Evolutionary conservation across 495 filamentous ascomycete genomes (phyloP), one percentile per base, ranked within the genome.

Genomic region (Hypoxylon trugodes): DNA sequence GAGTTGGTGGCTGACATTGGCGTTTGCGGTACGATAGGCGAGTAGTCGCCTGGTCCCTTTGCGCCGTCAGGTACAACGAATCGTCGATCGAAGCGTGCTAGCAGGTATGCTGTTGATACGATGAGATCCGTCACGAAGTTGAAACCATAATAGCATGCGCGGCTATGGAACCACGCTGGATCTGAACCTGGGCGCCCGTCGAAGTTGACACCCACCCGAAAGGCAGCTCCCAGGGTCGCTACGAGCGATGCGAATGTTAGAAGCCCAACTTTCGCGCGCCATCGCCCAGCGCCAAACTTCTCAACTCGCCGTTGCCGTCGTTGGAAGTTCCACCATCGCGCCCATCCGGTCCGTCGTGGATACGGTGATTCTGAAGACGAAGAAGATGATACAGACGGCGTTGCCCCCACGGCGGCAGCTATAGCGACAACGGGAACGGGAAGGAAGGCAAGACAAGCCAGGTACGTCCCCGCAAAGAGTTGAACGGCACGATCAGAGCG

Each of bases 61-160:
- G 71, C 73, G 19, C 78, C 79, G 54, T 81, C 74, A 0, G 89
- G 88, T n/a, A 96, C 78, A 59, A 84, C 77, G 71, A 96, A 96
- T 4, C 87, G 82, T 56, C 79, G 79, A 65, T 97, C 92, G 26
- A 94, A 83, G 18, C 91, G 81, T 3, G 76, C 76, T 4, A 89
- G 61, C 1, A 86, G 80, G 70, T 89, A 93, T 2, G 87, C 61
- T 6, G 74, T 74, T 1, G 94, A 82, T 9, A 94, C 84, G 2
- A 87, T 16, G 21, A 92, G 73, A 74, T 97, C 93, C 9, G 92
- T 77, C 0, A 73, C 76, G 61, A 93, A 93, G 69, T 88, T 86
- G 79, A 96, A 92, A 64, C 86, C 69, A 74, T 93, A 97, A 75
- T 95, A 96, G 66, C 83, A 85, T 2, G 85, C 82, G 65, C 88